phyloP scores from a whole-genome alignment of 2,329 filamentous ascomycete genomes.

The Alternaria atra region DNA sequence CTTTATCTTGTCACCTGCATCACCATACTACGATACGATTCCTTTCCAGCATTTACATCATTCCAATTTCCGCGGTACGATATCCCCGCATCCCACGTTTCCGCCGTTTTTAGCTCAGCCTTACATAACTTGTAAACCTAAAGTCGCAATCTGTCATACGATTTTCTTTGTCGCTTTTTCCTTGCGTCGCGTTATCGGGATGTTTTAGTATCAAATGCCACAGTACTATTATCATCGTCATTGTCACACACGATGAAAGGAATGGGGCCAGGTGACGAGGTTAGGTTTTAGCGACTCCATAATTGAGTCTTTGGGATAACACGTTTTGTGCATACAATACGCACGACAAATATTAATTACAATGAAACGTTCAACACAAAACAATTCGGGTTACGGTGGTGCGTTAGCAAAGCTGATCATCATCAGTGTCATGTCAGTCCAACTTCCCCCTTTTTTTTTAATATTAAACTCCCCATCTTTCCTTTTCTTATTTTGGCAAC shows the following conservation, averaged over 20 bases:
- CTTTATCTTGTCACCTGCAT: neutral
- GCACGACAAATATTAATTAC: neutral
- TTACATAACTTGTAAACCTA: slow-evolving; percentile 3
- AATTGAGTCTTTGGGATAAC: neutral
- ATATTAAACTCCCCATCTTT: too few relatives aligned
- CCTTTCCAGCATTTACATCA: neutral
- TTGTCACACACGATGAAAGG: neutral
- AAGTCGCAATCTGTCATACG: neutral
- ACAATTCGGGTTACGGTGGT: neutral
- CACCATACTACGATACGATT: neutral
- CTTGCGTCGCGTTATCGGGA: neutral
- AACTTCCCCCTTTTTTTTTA: neutral
- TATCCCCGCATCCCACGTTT: neutral
- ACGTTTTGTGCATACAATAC: neutral
- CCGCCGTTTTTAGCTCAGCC: neutral
- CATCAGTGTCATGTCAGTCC: neutral
- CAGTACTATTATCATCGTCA: neutral
- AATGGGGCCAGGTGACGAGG: neutral
- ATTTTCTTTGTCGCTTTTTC: neutral
- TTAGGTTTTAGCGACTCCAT: neutral
- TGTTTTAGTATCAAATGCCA: neutral
- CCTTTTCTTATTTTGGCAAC: neutral
- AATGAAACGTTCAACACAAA: neutral
- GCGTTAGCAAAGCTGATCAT: neutral
- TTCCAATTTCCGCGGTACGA: slow-evolving; percentile 1